phyloP scores from a whole-genome alignment of 192 early-diverging fungal genomes.

The Coemansia biformis region DNA sequence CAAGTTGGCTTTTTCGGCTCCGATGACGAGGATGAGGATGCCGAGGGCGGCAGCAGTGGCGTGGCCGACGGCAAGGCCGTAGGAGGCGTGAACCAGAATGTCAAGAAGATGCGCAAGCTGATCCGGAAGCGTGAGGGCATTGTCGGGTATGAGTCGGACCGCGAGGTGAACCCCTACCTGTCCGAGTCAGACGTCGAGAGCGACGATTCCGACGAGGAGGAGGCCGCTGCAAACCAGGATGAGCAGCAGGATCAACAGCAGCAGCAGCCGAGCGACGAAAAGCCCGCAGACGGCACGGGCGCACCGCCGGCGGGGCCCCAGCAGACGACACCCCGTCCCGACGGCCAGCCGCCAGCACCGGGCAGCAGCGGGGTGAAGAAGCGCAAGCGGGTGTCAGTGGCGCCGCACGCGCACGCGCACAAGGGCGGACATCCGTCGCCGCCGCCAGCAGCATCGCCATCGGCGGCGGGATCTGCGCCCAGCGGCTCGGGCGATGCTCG shows the following conservation, averaged over 20 bases:
- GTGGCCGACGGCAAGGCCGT: not conserved
- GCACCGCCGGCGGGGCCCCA: not conserved
- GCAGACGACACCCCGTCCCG: slow-evolving; percentile 1
- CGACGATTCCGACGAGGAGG: slow-evolving; percentile 28
- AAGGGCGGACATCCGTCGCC: slow-evolving; percentile 9
- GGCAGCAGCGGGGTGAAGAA: slow-evolving; percentile 31
- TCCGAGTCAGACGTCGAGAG: slow-evolving; percentile 40
- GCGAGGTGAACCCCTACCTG: slow-evolving; percentile 42
- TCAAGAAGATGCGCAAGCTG: slow-evolving; percentile 58
- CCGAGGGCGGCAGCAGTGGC: slow-evolving; percentile 14
- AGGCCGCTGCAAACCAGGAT: not conserved
- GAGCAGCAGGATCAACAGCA: slow-evolving; percentile 14
- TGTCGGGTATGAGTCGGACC: slow-evolving; percentile 26
- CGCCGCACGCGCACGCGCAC: slow-evolving; percentile 8
- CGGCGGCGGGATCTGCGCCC: slow-evolving; percentile 7
- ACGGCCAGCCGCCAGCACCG: not conserved
- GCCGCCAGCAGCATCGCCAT: slow-evolving; percentile 2
- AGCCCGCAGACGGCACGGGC: not conserved
- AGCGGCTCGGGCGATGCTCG: slow-evolving; percentile 8
- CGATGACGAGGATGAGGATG: slow-evolving; percentile 33
- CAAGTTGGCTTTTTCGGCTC: slow-evolving; percentile 13
- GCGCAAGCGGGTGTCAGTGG: slow-evolving; percentile 43
- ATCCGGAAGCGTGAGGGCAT: slow-evolving; percentile 60
- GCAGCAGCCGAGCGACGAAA: slow-evolving; percentile 12
- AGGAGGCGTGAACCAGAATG: slow-evolving; percentile 35